Conservation (phyloP, 2,329 filamentous ascomycete genomes). For the Sporothrix mexicana region DNA sequence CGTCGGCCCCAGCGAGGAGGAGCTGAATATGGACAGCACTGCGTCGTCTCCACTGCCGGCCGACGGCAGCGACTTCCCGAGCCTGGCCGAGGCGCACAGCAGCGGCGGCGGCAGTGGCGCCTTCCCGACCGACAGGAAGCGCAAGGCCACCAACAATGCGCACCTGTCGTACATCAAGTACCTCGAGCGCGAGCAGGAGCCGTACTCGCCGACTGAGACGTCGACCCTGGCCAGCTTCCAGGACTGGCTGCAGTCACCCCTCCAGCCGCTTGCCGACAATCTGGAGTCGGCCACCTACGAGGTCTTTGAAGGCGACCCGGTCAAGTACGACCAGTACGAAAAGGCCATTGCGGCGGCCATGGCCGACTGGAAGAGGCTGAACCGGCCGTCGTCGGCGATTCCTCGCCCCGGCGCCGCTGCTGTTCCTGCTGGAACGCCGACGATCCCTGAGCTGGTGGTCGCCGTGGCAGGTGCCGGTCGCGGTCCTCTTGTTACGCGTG, state of each 20-base stretch:
- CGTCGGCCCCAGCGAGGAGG: slow-evolving; percentile 56
- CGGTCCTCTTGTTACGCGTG: slow-evolving; percentile 87
- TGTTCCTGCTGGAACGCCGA: slow-evolving; percentile 31
- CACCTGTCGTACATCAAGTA: slow-evolving; percentile 82
- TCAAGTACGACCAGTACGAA: slow-evolving; percentile 98
- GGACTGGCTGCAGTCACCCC: slow-evolving; percentile 92
- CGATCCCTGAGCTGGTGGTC: slow-evolving; percentile 65
- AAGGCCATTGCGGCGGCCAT: slow-evolving; percentile 80
- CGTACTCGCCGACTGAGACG: slow-evolving; percentile 58
- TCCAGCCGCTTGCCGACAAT: slow-evolving; percentile 95
- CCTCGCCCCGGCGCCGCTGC: slow-evolving; percentile 58
- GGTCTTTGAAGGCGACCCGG: slow-evolving; percentile 96
- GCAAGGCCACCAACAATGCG: slow-evolving; percentile 47
- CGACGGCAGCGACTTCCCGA: slow-evolving; percentile 63
- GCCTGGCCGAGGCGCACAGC: slow-evolving; percentile 68
- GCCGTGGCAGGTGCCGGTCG: slow-evolving; percentile 93
- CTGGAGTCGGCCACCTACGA: slow-evolving; percentile 97
- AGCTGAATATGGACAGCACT: slow-evolving; percentile 39
- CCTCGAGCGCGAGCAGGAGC: slow-evolving; percentile 80
- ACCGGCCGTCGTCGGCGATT: slow-evolving; percentile 75
- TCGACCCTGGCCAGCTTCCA: slow-evolving; percentile 68
- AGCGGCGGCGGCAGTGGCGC: slow-evolving; percentile 43
- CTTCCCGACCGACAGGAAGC: slow-evolving; percentile 49
- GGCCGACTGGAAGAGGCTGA: slow-evolving; percentile 74
- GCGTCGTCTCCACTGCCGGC: not conserved